Evolutionary conservation across 116 monocot genomes (phyloP).

Genomic region (Cymodocea nodosa): DNA sequence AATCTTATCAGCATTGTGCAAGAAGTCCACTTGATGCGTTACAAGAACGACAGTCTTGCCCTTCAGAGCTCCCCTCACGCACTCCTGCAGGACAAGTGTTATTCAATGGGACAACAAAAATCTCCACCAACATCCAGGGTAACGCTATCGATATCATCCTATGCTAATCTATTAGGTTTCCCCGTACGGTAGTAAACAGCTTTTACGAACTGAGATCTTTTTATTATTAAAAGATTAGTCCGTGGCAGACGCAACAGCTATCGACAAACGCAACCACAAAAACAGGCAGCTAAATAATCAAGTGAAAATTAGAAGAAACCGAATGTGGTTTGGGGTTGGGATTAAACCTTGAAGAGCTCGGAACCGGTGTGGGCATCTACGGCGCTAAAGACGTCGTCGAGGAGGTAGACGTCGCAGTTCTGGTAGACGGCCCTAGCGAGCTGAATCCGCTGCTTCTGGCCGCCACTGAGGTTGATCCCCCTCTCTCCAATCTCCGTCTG

Average conservation of each 20-base stretch:
- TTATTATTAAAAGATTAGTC: too few species aligned
- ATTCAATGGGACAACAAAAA: too few species aligned
- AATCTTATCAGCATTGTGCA: conserved; percentile 83
- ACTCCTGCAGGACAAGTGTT: conserved; percentile 41
- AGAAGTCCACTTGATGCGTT: conserved; percentile 96
- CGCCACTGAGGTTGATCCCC: conserved; percentile 85
- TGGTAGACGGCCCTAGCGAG: conserved; percentile 76
- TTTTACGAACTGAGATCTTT: too few species aligned
- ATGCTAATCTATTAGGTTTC: too few species aligned
- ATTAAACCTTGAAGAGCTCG: conserved; percentile 54
- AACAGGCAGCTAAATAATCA: too few species aligned
- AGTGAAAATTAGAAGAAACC: too few species aligned
- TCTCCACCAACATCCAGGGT: too few species aligned
- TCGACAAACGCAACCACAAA: too few species aligned
- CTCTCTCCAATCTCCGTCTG: conserved; percentile 85
- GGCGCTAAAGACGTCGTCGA: conserved; percentile 82
- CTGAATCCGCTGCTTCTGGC: conserved; percentile 82
- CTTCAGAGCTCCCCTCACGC: conserved; percentile 71
- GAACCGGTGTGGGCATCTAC: conserved; percentile 86
- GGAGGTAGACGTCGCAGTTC: conserved; percentile 70
- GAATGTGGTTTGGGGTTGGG: background rate
- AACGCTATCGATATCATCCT: too few species aligned
- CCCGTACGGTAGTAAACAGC: too few species aligned
- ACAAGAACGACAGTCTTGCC: conserved; percentile 83
- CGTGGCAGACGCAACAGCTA: too few species aligned